phyloP scores from a whole-genome alignment of 768 basidiomycete species.

The Cystofilobasidium capitatum region DNA sequence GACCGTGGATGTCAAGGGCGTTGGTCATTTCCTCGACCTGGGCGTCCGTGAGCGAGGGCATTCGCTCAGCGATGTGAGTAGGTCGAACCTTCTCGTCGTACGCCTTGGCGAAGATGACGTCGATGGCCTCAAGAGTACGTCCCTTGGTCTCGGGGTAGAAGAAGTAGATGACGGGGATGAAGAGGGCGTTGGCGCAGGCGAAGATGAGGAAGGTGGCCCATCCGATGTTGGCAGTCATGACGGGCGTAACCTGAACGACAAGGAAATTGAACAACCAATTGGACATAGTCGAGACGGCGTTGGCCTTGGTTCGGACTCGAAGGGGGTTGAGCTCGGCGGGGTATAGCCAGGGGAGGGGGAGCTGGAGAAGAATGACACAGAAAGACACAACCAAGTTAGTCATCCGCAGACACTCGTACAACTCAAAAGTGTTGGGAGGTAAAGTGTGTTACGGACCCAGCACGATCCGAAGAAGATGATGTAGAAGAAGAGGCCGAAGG shows the following conservation, averaged over 20 bases:
- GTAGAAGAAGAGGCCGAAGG: slow-evolving; percentile 44
- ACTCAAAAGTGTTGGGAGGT: neutral
- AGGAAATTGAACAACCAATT: slow-evolving; percentile 43
- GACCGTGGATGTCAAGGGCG: slow-evolving; percentile 31
- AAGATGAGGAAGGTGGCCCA: slow-evolving; percentile 38
- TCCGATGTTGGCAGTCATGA: slow-evolving; percentile 8
- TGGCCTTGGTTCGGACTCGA: slow-evolving; percentile 42
- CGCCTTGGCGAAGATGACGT: slow-evolving; percentile 42
- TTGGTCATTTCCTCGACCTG: slow-evolving; percentile 39
- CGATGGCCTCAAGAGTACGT: slow-evolving; percentile 41
- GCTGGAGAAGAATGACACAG: neutral
- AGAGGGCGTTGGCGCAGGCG: slow-evolving; percentile 37
- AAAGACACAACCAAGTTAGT: too few species aligned
- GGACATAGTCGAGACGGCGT: slow-evolving; percentile 38
- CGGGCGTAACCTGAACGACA: slow-evolving; percentile 24
- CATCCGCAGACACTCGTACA: too few species aligned
- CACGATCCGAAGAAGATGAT: slow-evolving; percentile 31
- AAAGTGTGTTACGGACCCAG: slow-evolving; percentile 27
- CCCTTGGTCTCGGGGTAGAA: slow-evolving; percentile 38
- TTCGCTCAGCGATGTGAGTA: slow-evolving; percentile 35
- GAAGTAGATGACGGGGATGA: slow-evolving; percentile 39
- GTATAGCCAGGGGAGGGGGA: slow-evolving; percentile 44
- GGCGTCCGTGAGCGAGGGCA: slow-evolving; percentile 39
- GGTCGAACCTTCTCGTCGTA: slow-evolving; percentile 38
- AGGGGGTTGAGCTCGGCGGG: slow-evolving; percentile 45